phyloP scores from a whole-genome alignment of 176 grass and related monocot species.

The Carex littledalei region DNA sequence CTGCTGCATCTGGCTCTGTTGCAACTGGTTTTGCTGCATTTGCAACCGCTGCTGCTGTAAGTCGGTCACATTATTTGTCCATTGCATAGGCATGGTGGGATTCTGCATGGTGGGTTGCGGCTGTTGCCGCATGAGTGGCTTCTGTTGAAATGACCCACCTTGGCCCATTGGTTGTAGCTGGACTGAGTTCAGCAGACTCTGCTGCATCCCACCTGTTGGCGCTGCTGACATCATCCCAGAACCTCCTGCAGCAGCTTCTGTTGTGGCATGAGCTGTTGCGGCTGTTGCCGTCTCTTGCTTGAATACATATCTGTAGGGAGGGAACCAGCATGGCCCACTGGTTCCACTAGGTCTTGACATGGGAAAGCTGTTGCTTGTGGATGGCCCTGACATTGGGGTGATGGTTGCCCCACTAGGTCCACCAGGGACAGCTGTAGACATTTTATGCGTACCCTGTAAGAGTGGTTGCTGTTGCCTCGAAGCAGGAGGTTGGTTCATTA shows the following conservation, averaged over 20 bases:
- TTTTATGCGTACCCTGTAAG: conserved; percentile 33
- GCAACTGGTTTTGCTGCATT: conserved; percentile 65
- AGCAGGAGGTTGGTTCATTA: conserved; percentile 49
- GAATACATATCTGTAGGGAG: conserved; percentile 29
- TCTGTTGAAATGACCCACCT: conserved; percentile 33
- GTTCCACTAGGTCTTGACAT: neutral
- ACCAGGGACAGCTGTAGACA: neutral
- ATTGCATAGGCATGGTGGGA: conserved; percentile 51
- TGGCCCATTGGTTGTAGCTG: conserved; percentile 71
- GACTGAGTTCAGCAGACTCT: conserved; percentile 59
- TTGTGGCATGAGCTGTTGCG: conserved; percentile 20
- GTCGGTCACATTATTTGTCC: conserved; percentile 61
- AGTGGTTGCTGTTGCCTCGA: conserved; percentile 38
- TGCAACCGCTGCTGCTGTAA: conserved; percentile 68
- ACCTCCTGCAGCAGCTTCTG: conserved; percentile 53
- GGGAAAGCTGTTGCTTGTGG: conserved; percentile 13
- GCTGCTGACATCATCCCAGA: conserved; percentile 49
- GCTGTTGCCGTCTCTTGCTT: conserved; percentile 64
- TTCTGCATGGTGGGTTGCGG: conserved; percentile 53
- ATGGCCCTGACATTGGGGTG: neutral
- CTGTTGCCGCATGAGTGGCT: conserved; percentile 56
- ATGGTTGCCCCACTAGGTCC: neutral
- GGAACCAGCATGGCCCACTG: neutral
- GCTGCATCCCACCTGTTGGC: conserved; percentile 45
- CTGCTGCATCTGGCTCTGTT: conserved; percentile 55